These are phyloP conservation scores for Pyrenophora tritici-repentis DNA, from an alignment of 2,329 filamentous ascomycete genomes.

Conservation along the genomic window DNA sequence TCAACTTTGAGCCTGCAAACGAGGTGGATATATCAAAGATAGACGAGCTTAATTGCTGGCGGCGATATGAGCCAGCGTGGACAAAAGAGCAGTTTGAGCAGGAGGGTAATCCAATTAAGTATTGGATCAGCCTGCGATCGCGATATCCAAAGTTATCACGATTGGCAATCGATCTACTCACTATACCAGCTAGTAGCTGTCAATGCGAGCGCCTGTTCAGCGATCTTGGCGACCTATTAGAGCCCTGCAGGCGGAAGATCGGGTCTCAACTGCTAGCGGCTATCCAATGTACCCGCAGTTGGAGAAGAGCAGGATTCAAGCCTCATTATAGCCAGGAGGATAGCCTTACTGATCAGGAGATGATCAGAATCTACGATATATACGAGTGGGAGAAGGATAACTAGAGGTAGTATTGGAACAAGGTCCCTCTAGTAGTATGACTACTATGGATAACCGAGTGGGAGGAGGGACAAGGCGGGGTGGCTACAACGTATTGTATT, in stretches of 20 bases:
- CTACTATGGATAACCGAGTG: no score
- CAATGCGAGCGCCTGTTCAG: conserved; percentile 7
- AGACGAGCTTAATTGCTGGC: neutral
- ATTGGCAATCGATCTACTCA: conserved; percentile 2
- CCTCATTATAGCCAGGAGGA: no score
- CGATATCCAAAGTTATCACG: neutral
- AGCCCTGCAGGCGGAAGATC: neutral
- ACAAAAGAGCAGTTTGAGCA: neutral
- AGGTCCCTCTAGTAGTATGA: no score
- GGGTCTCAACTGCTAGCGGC: no score
- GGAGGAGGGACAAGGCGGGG: no score
- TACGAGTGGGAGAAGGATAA: neutral
- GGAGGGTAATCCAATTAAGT: no score
- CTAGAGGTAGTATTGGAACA: no score
- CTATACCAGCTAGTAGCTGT: conserved; percentile 3
- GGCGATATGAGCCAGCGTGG: neutral
- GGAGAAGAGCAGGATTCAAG: no score
- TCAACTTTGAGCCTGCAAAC: neutral
- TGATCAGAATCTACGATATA: neutral
- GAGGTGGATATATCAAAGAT: no score
- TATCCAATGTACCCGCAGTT: no score
- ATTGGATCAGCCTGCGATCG: neutral
- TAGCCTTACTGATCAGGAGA: no score
- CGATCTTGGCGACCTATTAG: conserved; percentile 7
- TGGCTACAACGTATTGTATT: no score